Conservation (phyloP, 1,284 basidiomycete species). For the Dichomitus squalens region DNA sequence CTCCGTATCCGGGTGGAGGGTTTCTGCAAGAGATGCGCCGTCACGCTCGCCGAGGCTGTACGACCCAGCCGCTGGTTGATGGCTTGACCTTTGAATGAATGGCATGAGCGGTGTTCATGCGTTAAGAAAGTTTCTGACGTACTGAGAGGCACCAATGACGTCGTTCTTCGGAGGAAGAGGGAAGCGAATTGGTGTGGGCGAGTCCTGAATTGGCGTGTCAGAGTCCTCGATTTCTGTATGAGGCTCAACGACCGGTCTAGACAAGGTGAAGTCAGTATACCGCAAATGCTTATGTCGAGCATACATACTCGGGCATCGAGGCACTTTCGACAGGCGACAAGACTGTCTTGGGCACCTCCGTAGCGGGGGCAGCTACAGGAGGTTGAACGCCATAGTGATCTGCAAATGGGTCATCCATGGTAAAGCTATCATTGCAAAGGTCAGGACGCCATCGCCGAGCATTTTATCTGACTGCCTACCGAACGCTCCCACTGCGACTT, state of each 20-base stretch:
- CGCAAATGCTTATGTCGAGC: neutral
- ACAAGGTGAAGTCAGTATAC: neutral
- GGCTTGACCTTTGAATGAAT: slow-evolving; percentile 14
- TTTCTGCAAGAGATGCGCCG: slow-evolving; percentile 21
- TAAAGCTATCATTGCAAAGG: slow-evolving; percentile 30
- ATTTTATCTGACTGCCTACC: slow-evolving; percentile 29
- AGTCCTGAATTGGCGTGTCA: slow-evolving; percentile 13
- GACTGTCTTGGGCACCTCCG: slow-evolving; percentile 10
- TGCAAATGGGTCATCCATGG: slow-evolving; percentile 43
- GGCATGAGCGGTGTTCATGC: neutral
- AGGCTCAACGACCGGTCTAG: slow-evolving; percentile 14
- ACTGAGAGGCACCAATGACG: slow-evolving; percentile 36
- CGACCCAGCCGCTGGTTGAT: slow-evolving; percentile 26
- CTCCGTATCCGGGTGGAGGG: slow-evolving; percentile 29
- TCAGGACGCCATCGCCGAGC: neutral
- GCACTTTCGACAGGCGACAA: slow-evolving; percentile 31
- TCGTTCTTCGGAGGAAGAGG: slow-evolving; percentile 42
- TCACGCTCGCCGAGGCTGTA: slow-evolving; percentile 33
- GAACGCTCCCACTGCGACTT: slow-evolving; percentile 30
- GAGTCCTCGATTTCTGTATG: neutral
- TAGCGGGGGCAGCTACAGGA: slow-evolving; percentile 3
- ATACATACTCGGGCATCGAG: slow-evolving; percentile 25
- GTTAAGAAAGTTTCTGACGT: slow-evolving; percentile 6
- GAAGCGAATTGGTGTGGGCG: slow-evolving; percentile 28
- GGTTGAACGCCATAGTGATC: slow-evolving; percentile 18